phyloP scores from a whole-genome alignment of 2,329 filamentous ascomycete species.

The Fusarium temperatum region DNA sequence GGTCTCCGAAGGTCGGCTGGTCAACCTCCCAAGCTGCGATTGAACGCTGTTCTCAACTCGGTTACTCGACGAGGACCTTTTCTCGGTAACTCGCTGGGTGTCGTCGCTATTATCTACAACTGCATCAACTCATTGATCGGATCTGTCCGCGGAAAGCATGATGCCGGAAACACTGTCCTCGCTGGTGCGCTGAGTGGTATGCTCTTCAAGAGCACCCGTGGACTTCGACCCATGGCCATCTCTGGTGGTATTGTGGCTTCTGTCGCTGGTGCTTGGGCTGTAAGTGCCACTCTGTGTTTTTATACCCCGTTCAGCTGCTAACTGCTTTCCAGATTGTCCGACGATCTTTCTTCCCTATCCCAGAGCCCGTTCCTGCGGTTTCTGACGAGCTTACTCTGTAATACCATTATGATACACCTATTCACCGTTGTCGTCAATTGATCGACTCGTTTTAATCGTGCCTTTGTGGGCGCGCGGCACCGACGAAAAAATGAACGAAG shows the following conservation, averaged over 20 bases:
- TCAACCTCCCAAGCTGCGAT: constrained; percentile 85
- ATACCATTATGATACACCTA: constrained; percentile 36
- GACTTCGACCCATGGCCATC: constrained; percentile 91
- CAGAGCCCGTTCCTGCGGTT: constrained; percentile 45
- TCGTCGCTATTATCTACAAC: constrained; percentile 97
- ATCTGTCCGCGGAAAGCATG: constrained; percentile 83
- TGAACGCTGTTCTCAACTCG: constrained; percentile 95
- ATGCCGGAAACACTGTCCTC: constrained; percentile 85
- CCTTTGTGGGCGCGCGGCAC: constrained; percentile 6
- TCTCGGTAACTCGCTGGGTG: constrained; percentile 93
- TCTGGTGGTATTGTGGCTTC: constrained; percentile 89
- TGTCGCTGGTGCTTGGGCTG: constrained; percentile 88
- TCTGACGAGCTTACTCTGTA: constrained; percentile 44
- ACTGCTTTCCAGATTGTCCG: constrained; percentile 46
- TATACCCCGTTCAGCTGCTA: not conserved
- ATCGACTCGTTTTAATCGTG: constrained; percentile 36
- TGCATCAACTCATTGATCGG: constrained; percentile 87
- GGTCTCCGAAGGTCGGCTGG: constrained; percentile 81
- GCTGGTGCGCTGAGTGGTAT: constrained; percentile 90
- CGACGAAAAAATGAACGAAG: constrained; percentile 14
- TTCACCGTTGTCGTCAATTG: constrained; percentile 22
- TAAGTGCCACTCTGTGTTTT: constrained; percentile 60
- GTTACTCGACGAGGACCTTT: constrained; percentile 94
- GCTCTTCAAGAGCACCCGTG: constrained; percentile 95
- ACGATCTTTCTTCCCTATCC: constrained; percentile 54